Evolutionary conservation across 257 asterid genomes (phyloP).

Genomic region (Plantago major): DNA sequence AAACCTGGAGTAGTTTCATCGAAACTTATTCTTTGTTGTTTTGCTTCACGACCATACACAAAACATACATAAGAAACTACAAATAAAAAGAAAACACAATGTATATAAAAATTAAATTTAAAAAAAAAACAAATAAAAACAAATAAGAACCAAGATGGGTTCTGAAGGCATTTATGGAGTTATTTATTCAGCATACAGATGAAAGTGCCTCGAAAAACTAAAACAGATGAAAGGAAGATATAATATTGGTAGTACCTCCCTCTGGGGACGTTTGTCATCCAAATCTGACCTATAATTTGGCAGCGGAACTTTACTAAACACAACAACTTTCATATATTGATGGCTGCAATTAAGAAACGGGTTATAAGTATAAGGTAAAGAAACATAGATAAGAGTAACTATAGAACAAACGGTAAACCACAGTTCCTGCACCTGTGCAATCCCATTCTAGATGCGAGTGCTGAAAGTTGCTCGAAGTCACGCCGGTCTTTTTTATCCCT

Average conservation of each 20-base stretch:
- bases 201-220: too few relatives aligned
- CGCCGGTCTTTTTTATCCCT: conserved; percentile 81
- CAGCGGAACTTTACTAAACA: conserved; percentile 73
- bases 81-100: neutral
- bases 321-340: conserved; percentile 67
- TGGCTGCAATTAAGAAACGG: conserved; percentile 48
- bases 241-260: conserved; percentile 56
- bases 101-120: neutral
- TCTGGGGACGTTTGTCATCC: conserved; percentile 87
- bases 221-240: too few relatives aligned
- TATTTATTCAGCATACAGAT: too few relatives aligned
- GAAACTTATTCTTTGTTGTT: neutral
- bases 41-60: neutral
- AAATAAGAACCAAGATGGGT: neutral
- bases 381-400: conserved; percentile 6
- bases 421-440: conserved; percentile 54
- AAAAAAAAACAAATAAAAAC: neutral
- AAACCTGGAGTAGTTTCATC: too few relatives aligned
- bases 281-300: conserved; percentile 93
- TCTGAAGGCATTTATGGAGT: too few relatives aligned
- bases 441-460: conserved; percentile 73
- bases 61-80: neutral
- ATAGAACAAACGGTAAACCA: conserved; percentile 1
- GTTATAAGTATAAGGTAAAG: conserved; percentile 18
- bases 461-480: conserved; percentile 79